Conservation (phyloP, 768 basidiomycete species). For the Boletus subcaerulescens region DNA sequence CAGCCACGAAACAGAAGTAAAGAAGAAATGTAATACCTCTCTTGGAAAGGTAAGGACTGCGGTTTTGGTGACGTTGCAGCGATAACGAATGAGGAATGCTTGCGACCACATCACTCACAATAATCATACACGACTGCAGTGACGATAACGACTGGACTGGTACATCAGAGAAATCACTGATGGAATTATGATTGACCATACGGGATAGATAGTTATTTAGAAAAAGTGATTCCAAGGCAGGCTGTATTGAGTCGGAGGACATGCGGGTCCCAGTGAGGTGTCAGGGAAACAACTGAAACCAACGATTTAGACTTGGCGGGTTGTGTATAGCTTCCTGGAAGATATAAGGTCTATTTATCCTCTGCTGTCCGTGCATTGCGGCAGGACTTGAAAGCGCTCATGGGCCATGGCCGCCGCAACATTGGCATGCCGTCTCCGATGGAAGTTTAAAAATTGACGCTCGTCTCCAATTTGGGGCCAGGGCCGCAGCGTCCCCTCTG, state of each 20-base stretch:
- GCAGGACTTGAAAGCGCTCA: too few relatives aligned
- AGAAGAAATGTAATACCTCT: background rate
- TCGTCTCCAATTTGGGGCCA: too few relatives aligned
- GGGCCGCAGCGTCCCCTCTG: too few relatives aligned
- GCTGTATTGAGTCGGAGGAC: background rate
- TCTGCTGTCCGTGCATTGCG: background rate
- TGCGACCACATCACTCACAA: background rate
- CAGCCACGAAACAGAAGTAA: background rate
- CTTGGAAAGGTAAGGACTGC: background rate
- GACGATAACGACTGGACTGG: background rate
- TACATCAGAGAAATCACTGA: background rate
- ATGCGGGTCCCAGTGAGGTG: too few relatives aligned
- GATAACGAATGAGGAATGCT: background rate
- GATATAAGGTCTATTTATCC: background rate
- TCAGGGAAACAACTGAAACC: too few relatives aligned
- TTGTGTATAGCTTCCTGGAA: background rate
- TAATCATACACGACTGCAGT: conserved; percentile 1
- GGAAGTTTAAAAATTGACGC: too few relatives aligned
- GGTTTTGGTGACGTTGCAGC: background rate
- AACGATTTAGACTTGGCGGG: background rate
- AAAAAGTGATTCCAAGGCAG: background rate
- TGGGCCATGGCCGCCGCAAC: too few relatives aligned
- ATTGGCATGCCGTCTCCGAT: too few relatives aligned
- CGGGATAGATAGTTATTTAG: background rate
- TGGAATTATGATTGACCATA: background rate